Evolutionary conservation across 257 asterid species (phyloP).

Genomic region (Solanum virginianum): DNA sequence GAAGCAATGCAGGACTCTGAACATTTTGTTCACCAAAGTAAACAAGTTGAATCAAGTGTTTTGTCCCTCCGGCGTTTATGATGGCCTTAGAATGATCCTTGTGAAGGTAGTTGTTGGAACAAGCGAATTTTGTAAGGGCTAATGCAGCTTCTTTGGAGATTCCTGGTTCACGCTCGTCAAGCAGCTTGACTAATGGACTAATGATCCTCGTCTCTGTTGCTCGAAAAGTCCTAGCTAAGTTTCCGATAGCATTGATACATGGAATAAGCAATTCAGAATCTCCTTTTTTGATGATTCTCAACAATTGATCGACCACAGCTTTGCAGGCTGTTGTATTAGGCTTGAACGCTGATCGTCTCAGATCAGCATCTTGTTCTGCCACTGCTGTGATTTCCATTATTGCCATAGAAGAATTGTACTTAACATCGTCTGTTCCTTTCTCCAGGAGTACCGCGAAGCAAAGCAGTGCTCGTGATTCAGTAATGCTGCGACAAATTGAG

Average conservation of each 20-base stretch:
- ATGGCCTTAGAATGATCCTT: slow-evolving; percentile 60
- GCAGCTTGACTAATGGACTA: slow-evolving; percentile 40
- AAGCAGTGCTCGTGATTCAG: slow-evolving; percentile 14
- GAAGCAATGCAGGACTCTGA: slow-evolving; percentile 36
- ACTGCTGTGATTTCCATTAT: slow-evolving; percentile 69
- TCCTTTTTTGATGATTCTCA: slow-evolving; percentile 23
- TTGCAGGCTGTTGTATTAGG: slow-evolving; percentile 71
- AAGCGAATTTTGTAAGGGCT: slow-evolving; percentile 47
- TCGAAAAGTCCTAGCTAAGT: slow-evolving; percentile 55
- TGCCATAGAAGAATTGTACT: slow-evolving; percentile 8
- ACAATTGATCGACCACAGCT: slow-evolving; percentile 57
- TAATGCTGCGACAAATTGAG: slow-evolving; percentile 12
- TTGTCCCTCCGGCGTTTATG: slow-evolving; percentile 42
- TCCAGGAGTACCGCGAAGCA: slow-evolving; percentile 17
- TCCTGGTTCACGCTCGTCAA: slow-evolving; percentile 44
- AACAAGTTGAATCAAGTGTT: slow-evolving; percentile 53
- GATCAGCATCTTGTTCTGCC: slow-evolving; percentile 49
- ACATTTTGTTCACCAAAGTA: slow-evolving; percentile 55
- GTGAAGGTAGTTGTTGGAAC: slow-evolving; percentile 42
- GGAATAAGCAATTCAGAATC: slow-evolving; percentile 46
- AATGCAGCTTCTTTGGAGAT: slow-evolving; percentile 41
- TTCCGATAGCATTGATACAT: slow-evolving; percentile 47
- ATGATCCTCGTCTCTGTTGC: slow-evolving; percentile 61
- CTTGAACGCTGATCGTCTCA: slow-evolving; percentile 53
- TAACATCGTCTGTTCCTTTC: slow-evolving; percentile 10